Evolutionary conservation across 2,329 filamentous ascomycete genomes (phyloP), one percentile per base, ranked within the genome.

Genomic region (Ophiocordyceps australis): DNA sequence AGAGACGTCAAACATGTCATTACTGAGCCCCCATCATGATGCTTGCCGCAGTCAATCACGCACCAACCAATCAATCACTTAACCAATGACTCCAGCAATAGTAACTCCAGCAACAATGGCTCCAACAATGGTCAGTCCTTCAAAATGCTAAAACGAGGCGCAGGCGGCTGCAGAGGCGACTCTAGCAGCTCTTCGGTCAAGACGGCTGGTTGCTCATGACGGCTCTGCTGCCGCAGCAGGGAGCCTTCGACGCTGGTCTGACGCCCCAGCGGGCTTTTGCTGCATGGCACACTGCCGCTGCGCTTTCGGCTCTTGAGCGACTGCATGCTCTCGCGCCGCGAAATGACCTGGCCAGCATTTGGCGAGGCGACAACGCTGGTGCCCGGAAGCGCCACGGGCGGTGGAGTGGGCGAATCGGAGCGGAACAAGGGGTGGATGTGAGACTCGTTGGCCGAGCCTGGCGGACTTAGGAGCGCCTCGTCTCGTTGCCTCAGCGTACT

Each of bases 361-460:
- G 76, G 76, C 3, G 76, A 72, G 0, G 76, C 78, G 9, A 70
- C 56, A 25, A 85, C 74, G 11, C 74, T 60, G 0, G 78, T 85
- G 1, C 75, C 74, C 0, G 74, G 71, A 0, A 74, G 77, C 2
- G 64, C 60, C 5, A 66, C 50, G 1, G 76, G 67, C 2, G 75
- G 71, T 7, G 75, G 74, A 2, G 58, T 62, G 0, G 74, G 74
- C 21, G 70, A 77, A 41, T 80, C 74, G 5, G 72, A 73, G 31
- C 78, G 63, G 54, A 85, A 83, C 4, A 85, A 59, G 7, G 78
- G 78, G 44, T 85, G 78, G 23, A 83, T 82, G 40, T 82, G 69
- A 4, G 70, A 59, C 43, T 83, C 74, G 38, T 59, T 53, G 35
- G 52, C 33, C 9, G 38, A 42, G 41, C 31, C 40, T 7, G 31